phyloP scores from a whole-genome alignment of 176 grass and related monocot genomes.

The Metroxylon sagu region DNA sequence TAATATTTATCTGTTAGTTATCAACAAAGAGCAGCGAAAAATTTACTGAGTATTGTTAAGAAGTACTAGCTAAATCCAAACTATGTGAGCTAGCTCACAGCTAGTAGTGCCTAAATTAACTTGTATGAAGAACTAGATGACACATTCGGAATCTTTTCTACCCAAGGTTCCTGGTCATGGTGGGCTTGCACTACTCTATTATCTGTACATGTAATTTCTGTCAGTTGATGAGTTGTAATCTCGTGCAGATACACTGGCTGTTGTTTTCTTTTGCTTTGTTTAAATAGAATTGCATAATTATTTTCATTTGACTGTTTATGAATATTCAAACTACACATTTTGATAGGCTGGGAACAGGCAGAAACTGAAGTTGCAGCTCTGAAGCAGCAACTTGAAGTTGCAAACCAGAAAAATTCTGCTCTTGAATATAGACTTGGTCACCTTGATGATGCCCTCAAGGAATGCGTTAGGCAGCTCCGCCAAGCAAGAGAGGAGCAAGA shows the following conservation, averaged over 20 bases:
- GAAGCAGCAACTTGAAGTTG: conserved; percentile 5
- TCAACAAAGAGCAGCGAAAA: too few relatives aligned
- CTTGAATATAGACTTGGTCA: conserved; percentile 14
- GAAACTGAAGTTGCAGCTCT: conserved; percentile 6
- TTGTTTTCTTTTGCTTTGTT: background rate
- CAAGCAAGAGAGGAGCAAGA: conserved; percentile 6
- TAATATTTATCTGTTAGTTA: too few relatives aligned
- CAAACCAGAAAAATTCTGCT: conserved; percentile 4
- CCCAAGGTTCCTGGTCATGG: too few relatives aligned
- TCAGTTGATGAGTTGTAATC: background rate
- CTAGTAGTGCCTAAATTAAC: too few relatives aligned
- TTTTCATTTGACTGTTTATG: background rate
- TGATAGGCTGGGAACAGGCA: conserved; percentile 8
- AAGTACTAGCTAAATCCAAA: too few relatives aligned
- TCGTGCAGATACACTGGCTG: too few relatives aligned
- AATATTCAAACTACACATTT: background rate
- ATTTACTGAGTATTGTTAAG: too few relatives aligned
- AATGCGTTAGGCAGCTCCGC: conserved; percentile 5
- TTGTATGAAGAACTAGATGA: too few relatives aligned
- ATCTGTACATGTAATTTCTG: background rate
- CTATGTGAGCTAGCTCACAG: too few relatives aligned
- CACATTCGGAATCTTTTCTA: too few relatives aligned
- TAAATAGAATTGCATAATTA: background rate
- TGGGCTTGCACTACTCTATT: too few relatives aligned
- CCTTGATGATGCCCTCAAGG: conserved; percentile 15